Base-by-base conservation (phyloP, 1,284 basidiomycete species). In the Fomitiporia mediterranea region DNA sequence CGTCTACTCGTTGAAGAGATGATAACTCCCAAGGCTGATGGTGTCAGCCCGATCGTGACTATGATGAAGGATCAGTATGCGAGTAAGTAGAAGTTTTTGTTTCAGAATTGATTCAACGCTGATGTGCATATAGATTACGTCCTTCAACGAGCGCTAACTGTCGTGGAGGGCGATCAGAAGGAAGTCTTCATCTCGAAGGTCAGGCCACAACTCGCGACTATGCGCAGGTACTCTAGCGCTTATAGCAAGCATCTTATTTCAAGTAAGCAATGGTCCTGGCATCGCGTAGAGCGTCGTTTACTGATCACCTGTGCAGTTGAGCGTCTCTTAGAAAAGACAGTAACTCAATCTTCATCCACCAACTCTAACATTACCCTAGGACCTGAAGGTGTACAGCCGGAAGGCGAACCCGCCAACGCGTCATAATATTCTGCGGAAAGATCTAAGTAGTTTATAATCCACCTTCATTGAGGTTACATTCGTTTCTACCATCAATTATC, bases 61-160 rank as follows among this genome's bases (percentile, higher is more conserved):
- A 89, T 96, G 89, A 91, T 94, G 83, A 91, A 90, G 73, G 92
- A 96, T 67, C 89, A 91, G 65, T 96, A 82, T 70, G 92, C 86
- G 28, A 95, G 89, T 91, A 64, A 64, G 89, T 79, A 17, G 2
- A 21, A 25, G 17, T 38, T 27, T 4, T 21, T 54, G 37, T 27
- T 4, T 55, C 34, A 17, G 13, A n/a, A n/a, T 35, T 58, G 53
- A 32, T 42, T 50, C 50, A 37, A 50, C 35, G 51, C 51, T 49
- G 1, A 55, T 48, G 30, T 35, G 13, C 15, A 32, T 21, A 53
- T 51, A 91, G 89, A 91, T 68, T 92, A 91, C 66, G 89, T 92
- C 57, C 76, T 92, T 38, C 90, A 93, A 67, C 80, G 85, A 21
- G 88, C 89, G 1, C 72, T 92, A 49, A 73, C 72, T 27, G 79